phyloP scores from a whole-genome alignment of 179 eudicot genomes.

The Beta macrorhiza region DNA sequence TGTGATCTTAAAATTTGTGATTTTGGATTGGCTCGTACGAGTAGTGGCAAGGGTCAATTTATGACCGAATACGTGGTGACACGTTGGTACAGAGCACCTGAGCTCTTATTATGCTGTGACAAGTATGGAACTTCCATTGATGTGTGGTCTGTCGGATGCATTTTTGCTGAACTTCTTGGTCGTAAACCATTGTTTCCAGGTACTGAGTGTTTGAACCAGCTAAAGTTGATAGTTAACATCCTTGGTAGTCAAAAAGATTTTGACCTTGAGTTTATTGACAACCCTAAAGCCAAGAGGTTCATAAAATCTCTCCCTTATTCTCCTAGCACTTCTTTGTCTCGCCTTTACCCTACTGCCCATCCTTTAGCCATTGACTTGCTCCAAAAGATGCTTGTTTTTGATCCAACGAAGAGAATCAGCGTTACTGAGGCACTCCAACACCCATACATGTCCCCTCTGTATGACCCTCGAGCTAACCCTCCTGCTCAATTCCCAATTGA shows the following conservation, averaged over 20 bases:
- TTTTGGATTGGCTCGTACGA: slow-evolving; percentile 79
- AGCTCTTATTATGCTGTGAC: slow-evolving; percentile 75
- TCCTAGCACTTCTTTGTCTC: slow-evolving; percentile 47
- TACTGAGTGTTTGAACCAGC: slow-evolving; percentile 76
- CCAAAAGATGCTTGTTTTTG: slow-evolving; percentile 75
- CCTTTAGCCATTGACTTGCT: slow-evolving; percentile 73
- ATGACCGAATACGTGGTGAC: slow-evolving; percentile 89
- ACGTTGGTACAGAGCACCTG: slow-evolving; percentile 85
- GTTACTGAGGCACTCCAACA: slow-evolving; percentile 75
- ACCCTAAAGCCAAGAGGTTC: slow-evolving; percentile 61
- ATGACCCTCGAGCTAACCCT: slow-evolving; percentile 56
- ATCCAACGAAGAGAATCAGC: slow-evolving; percentile 76
- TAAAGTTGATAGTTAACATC: slow-evolving; percentile 66
- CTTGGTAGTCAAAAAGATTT: slow-evolving; percentile 67
- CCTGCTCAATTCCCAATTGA: slow-evolving; percentile 71
- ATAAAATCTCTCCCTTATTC: slow-evolving; percentile 63
- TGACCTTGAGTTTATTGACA: slow-evolving; percentile 67
- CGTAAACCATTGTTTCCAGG: slow-evolving; percentile 80
- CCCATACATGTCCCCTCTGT: slow-evolving; percentile 68
- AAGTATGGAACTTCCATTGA: slow-evolving; percentile 82
- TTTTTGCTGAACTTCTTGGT: slow-evolving; percentile 81
- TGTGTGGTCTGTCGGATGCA: slow-evolving; percentile 89
- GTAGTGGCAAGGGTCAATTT: slow-evolving; percentile 65
- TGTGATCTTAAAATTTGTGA: slow-evolving; percentile 84
- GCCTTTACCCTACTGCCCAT: slow-evolving; percentile 65